Percentiles rank a stretch among this genome's conserved stretches.
These are phyloP conservation scores for Dactylellina sp. DNA, from an alignment of 2,329 filamentous ascomycete species.

Conservation along the genomic window DNA sequence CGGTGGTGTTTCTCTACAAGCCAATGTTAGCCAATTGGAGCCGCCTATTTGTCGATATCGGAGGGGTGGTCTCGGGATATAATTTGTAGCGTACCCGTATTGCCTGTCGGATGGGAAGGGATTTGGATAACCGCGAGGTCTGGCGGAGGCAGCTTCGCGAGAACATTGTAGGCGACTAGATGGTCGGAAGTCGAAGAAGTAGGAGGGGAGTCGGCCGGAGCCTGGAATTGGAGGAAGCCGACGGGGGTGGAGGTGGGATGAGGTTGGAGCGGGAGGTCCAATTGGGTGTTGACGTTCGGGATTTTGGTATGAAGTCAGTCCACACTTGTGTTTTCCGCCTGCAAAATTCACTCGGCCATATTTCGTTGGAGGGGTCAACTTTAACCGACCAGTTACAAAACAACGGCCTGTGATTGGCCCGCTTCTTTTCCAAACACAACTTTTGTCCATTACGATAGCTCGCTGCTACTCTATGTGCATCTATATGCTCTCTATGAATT, in stretches of 20 bases:
- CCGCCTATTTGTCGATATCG: slow-evolving; percentile 23
- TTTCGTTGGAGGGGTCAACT: slow-evolving; percentile 50
- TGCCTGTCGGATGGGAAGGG: slow-evolving; percentile 67
- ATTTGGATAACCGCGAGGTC: slow-evolving; percentile 53
- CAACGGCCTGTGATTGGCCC: slow-evolving; percentile 37
- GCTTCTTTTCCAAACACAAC: background rate
- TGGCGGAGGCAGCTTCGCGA: slow-evolving; percentile 53
- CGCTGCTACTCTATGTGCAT: too few species aligned
- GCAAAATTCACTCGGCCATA: slow-evolving; percentile 52
- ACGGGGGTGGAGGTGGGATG: slow-evolving; percentile 31
- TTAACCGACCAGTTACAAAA: slow-evolving; percentile 56
- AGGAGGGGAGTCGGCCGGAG: slow-evolving; percentile 51
- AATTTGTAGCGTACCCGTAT: slow-evolving; percentile 74
- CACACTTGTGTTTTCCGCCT: slow-evolving; percentile 29
- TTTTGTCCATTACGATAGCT: too few species aligned
- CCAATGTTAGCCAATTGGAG: slow-evolving; percentile 45
- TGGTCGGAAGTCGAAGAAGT: slow-evolving; percentile 18
- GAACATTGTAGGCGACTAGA: slow-evolving; percentile 43
- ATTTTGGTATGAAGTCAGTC: slow-evolving; percentile 47
- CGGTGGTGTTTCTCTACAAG: slow-evolving; percentile 55
- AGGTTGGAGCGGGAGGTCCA: slow-evolving; percentile 13
- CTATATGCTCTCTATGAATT: background rate
- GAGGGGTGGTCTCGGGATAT: slow-evolving; percentile 64
- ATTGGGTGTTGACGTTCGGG: slow-evolving; percentile 22
- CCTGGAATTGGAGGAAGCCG: slow-evolving; percentile 44